Evolutionary conservation across 257 asterid genomes (phyloP), one percentile per base, ranked within the genome.

Genomic region (Solanum habrochaites): DNA sequence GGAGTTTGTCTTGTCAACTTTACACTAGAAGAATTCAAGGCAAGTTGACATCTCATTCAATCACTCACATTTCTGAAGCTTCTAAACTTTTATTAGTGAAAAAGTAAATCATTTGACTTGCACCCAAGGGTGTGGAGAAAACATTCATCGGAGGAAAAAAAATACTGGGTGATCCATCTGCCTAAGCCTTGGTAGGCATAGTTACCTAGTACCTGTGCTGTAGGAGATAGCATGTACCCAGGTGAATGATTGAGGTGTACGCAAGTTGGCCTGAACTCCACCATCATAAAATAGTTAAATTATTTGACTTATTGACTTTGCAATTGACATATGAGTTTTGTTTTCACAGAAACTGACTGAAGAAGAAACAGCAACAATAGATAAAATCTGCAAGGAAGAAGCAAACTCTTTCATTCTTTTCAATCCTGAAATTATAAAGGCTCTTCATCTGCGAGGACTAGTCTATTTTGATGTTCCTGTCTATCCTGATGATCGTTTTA

Each of bases 21-120:
- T 88, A 97, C 99, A 72, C 90, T 97, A 90, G 99, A 97, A 91
- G 99, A 97, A 91, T 97, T 97, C 90, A 97, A 97, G 99, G 99
- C 93, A 90, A 89, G 93, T 83, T 67, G 39, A 45, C 86, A 85
- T 85, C 66, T 86, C 25, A 87, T 85, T 78, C 72, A 74, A 82
- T 35, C 86, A 75, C 83, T 23, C 62, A 56, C 67, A 83, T 66
- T 60, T 60, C 15, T 39, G 60, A 85, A 70, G 35, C 27, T 58
- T 86, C 49, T 74, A 58, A 72, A n/a, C 21, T 37, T 71, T 37
- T 74, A 15, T 40, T 29, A 16, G 85, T 45, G 80, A 70, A 69
- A 43, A 85, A 58, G 13, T 85, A 43, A 75, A 77, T 43, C 29
- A 25, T 25, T 81, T 81, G 47, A 43, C 47, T 20, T 29, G 32